Evolutionary conservation across 2,329 filamentous ascomycete genomes (phyloP).

Genomic region (Sporothrix mexicana): DNA sequence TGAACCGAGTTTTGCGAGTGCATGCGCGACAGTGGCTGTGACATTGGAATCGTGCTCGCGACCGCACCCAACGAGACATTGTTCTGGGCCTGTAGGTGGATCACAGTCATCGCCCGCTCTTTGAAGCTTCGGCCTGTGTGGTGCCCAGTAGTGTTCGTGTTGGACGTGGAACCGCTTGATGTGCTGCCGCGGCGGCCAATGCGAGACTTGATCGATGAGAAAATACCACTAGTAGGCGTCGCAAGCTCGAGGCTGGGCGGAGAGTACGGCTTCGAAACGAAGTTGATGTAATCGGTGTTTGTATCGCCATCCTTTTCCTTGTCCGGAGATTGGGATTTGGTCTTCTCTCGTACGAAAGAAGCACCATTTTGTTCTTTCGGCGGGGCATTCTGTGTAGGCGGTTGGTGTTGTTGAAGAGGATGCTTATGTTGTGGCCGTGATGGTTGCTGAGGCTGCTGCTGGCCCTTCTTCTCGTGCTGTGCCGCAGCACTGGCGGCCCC

Average conservation of each 20-base stretch:
- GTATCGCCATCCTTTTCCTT: slow-evolving; percentile 15
- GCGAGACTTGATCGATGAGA: slow-evolving; percentile 36
- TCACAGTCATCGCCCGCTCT: slow-evolving; percentile 33
- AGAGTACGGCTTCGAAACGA: slow-evolving; percentile 25
- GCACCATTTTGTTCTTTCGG: not conserved
- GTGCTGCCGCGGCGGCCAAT: slow-evolving; percentile 36
- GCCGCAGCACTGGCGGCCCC: not conserved
- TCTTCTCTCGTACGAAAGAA: not conserved
- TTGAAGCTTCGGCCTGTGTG: slow-evolving; percentile 33
- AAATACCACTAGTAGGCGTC: slow-evolving; percentile 29
- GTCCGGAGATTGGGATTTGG: not conserved
- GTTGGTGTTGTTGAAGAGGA: not conserved
- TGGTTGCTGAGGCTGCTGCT: not conserved
- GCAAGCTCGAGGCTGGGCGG: slow-evolving; percentile 22
- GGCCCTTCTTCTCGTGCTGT: not conserved
- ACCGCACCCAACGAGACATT: not conserved
- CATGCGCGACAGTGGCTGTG: not conserved
- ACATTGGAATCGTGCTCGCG: not conserved
- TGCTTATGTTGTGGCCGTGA: slow-evolving; percentile 3
- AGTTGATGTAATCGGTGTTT: slow-evolving; percentile 29
- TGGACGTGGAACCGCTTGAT: slow-evolving; percentile 31
- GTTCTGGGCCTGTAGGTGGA: slow-evolving; percentile 27
- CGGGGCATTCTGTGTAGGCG: not conserved
- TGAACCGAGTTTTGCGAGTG: slow-evolving; percentile 20
- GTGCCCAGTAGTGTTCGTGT: not conserved